Percentiles rank a stretch among this genome's conserved stretches.
Evolutionary conservation across 2,329 filamentous ascomycete genomes (phyloP).

Genomic region (Microcyclospora tardicrescens): DNA sequence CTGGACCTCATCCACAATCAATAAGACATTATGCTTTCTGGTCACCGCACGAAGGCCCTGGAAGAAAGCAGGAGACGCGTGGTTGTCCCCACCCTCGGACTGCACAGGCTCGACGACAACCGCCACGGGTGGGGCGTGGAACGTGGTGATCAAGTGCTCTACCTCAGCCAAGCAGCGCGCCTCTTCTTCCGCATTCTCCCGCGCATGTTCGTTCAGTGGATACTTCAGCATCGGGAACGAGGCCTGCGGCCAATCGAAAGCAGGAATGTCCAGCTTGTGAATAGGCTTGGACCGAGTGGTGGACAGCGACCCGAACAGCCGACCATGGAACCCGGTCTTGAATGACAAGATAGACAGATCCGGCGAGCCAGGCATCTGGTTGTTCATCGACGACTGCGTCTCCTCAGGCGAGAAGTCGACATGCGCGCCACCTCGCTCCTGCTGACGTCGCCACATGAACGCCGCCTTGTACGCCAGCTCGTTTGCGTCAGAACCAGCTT

Average conservation of each 20-base stretch:
- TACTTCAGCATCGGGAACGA: slow-evolving; percentile 79
- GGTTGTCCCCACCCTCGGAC: slow-evolving; percentile 90
- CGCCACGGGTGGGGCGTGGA: slow-evolving; percentile 66
- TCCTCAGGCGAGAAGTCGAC: slow-evolving; percentile 73
- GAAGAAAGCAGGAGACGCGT: slow-evolving; percentile 81
- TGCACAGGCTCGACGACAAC: slow-evolving; percentile 83
- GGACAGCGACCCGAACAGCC: slow-evolving; percentile 73
- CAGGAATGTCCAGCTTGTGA: slow-evolving; percentile 88
- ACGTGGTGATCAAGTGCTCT: slow-evolving; percentile 66
- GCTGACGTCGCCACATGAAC: slow-evolving; percentile 81
- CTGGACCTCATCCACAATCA: slow-evolving; percentile 92
- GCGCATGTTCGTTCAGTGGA: slow-evolving; percentile 64
- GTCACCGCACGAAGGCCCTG: slow-evolving; percentile 68
- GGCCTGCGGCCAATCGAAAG: slow-evolving; percentile 89
- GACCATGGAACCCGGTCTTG: slow-evolving; percentile 79
- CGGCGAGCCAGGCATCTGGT: slow-evolving; percentile 65
- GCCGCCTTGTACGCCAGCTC: slow-evolving; percentile 91
- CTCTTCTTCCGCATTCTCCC: slow-evolving; percentile 74
- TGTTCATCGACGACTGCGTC: slow-evolving; percentile 62
- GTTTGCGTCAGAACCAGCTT: slow-evolving; percentile 83
- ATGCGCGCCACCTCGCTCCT: slow-evolving; percentile 62
- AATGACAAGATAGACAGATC: slow-evolving; percentile 78
- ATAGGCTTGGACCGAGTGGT: slow-evolving; percentile 88
- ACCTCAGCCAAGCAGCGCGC: slow-evolving; percentile 69
- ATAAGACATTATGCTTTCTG: slow-evolving; percentile 59